Evolutionary conservation across 1,139 yeast species (phyloP).

Genomic region (Suhomyces ambrosiae): DNA sequence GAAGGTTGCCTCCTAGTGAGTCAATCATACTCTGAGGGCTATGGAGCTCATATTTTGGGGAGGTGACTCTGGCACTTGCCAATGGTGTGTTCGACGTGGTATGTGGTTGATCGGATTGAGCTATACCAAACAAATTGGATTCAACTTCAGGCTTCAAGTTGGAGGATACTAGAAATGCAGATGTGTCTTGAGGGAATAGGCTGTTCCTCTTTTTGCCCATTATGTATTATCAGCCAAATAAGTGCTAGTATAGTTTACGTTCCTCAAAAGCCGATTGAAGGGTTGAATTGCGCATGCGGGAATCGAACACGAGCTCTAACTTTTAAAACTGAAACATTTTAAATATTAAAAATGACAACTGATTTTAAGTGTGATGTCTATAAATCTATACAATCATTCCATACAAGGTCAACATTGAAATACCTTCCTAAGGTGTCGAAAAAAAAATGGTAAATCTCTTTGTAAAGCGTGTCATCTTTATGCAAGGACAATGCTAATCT

Average conservation of each 20-base stretch:
- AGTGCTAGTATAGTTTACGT: too few species aligned
- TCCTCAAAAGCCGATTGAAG: too few species aligned
- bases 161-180: constrained; percentile 7
- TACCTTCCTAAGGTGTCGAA: constrained; percentile 12
- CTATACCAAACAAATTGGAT: constrained; percentile 13
- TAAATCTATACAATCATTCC: not conserved
- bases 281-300: too few species aligned
- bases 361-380: not conserved
- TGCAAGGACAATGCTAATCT: constrained; percentile 99
- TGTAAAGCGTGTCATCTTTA: constrained; percentile 98
- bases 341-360: too few species aligned
- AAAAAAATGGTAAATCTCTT: constrained; percentile 89
- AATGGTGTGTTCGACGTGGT: not conserved
- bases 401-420: too few species aligned
- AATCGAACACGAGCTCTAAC: constrained; percentile 13
- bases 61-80: not conserved
- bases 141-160: constrained; percentile 10
- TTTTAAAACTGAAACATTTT: not conserved
- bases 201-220: constrained; percentile 16
- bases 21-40: constrained; percentile 6
- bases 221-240: too few species aligned
- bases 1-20: constrained; percentile 21
- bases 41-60: not conserved
- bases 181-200: constrained; percentile 16
- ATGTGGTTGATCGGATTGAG: not conserved